These are phyloP conservation scores for Colletotrichum nymphaeae DNA, from an alignment of 2,329 filamentous ascomycete species.

Conservation along the genomic window DNA sequence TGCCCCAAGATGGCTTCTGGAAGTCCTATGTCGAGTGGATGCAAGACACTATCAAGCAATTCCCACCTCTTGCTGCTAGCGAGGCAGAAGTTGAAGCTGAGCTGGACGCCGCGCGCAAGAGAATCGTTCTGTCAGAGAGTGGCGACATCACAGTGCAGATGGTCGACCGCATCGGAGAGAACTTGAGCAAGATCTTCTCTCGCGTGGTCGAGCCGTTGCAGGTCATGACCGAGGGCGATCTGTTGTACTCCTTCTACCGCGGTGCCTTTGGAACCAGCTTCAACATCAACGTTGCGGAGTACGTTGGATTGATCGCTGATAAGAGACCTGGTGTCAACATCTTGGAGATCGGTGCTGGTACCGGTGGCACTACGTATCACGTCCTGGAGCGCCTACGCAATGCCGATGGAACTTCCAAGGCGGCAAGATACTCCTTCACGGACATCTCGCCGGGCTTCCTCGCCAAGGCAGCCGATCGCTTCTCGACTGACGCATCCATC, in stretches of 20 bases:
- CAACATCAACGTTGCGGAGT: constrained; percentile 30
- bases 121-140: constrained; percentile 25
- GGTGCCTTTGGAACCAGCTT: constrained; percentile 29
- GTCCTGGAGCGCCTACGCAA: constrained; percentile 31
- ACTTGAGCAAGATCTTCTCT: constrained; percentile 44
- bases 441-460: constrained; percentile 58
- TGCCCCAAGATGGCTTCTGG: constrained; percentile 27
- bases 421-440: constrained; percentile 53
- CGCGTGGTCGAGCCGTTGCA: constrained; percentile 48
- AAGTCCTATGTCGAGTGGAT: constrained; percentile 28
- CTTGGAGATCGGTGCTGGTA: constrained; percentile 27
- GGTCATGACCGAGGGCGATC: constrained; percentile 48
- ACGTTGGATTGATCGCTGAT: constrained; percentile 37
- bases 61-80: constrained; percentile 7
- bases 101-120: constrained; percentile 14
- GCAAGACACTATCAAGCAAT: constrained; percentile 23
- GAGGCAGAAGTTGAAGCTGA: constrained; percentile 18
- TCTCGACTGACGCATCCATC: constrained; percentile 38
- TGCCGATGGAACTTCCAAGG: constrained; percentile 22
- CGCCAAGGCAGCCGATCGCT: constrained; percentile 46
- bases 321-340: constrained; percentile 38
- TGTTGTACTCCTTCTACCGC: constrained; percentile 48
- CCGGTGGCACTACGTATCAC: constrained; percentile 24
- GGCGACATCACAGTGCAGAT: constrained; percentile 29
- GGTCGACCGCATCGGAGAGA: constrained; percentile 29